Percentiles rank a stretch among this genome's conserved stretches.
These are phyloP conservation scores for Colletotrichum chlorophyti DNA, from an alignment of 2,329 filamentous ascomycete genomes.

Conservation along the genomic window DNA sequence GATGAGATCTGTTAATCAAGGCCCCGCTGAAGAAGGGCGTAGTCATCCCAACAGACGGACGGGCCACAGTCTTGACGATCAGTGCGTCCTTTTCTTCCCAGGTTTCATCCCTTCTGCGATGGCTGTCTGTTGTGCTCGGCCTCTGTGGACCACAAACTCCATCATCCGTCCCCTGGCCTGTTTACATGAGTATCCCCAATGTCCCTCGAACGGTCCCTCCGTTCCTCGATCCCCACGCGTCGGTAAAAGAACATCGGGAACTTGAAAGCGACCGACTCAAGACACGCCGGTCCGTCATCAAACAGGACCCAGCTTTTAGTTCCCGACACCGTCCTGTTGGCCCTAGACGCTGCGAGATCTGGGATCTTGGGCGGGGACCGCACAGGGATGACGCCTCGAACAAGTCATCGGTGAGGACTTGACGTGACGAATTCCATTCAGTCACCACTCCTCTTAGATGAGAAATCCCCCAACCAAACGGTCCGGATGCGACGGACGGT, in stretches of 20 bases:
- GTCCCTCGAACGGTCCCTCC: background rate
- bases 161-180: background rate
- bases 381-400: constrained; percentile 5
- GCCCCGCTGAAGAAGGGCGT: background rate
- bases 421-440: constrained; percentile 16
- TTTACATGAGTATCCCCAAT: background rate
- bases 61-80: background rate
- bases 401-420: background rate
- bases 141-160: background rate
- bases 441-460: constrained; percentile 12
- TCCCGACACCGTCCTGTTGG: background rate
- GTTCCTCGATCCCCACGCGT: background rate
- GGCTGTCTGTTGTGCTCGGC: background rate
- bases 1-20: background rate
- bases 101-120: too few relatives aligned
- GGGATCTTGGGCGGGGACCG: constrained; percentile 12
- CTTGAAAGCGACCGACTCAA: constrained; percentile 2
- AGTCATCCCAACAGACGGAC: background rate
- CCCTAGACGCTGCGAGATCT: background rate
- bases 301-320: constrained; percentile 8
- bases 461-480: background rate
- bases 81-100: background rate
- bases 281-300: background rate
- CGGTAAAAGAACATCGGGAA: too few relatives aligned
- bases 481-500: background rate